phyloP scores from a whole-genome alignment of 352 stramenopile species.

The Phytophthora aleatoria region DNA sequence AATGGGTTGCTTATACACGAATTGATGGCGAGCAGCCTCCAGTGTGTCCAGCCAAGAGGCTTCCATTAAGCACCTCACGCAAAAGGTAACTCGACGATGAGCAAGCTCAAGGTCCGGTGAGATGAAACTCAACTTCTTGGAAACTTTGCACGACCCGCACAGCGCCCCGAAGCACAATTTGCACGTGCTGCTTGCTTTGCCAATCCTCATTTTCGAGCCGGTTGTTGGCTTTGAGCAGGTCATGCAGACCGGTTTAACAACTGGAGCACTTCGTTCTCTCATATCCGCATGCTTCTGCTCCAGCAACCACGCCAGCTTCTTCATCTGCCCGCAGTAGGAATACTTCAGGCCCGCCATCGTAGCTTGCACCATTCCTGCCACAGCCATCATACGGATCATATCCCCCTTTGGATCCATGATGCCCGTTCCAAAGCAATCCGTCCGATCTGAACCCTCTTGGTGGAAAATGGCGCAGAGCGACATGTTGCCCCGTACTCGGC shows the following conservation, averaged over 20 bases:
- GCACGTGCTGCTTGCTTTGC: slow-evolving; percentile 15
- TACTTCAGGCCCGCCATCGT: slow-evolving; percentile 30
- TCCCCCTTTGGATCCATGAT: slow-evolving; percentile 27
- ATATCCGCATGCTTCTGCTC: slow-evolving; percentile 17
- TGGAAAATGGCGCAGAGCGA: slow-evolving; percentile 44
- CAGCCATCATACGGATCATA: slow-evolving; percentile 23
- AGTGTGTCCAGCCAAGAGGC: slow-evolving; percentile 21
- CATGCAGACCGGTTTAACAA: slow-evolving; percentile 8
- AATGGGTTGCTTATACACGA: slow-evolving; percentile 14
- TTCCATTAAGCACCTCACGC: slow-evolving; percentile 30
- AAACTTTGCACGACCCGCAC: slow-evolving; percentile 21
- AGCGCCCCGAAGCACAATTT: slow-evolving; percentile 26
- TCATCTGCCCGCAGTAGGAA: slow-evolving; percentile 40
- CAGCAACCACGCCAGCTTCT: slow-evolving; percentile 35
- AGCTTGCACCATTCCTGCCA: slow-evolving; percentile 22
- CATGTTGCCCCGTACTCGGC: slow-evolving; percentile 40
- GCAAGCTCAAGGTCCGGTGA: slow-evolving; percentile 20
- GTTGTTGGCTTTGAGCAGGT: slow-evolving; percentile 21
- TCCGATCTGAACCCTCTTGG: slow-evolving; percentile 18
- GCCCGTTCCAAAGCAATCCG: slow-evolving; percentile 18
- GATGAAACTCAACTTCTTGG: slow-evolving; percentile 34
- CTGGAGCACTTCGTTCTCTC: slow-evolving; percentile 5
- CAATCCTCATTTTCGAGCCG: background rate
- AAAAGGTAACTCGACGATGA: slow-evolving; percentile 36
- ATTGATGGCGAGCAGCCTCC: slow-evolving; percentile 18